These are phyloP conservation scores for Acanthamoeba castellanii DNA, from an alignment of 208 protist genomes.

Conservation along the genomic window DNA sequence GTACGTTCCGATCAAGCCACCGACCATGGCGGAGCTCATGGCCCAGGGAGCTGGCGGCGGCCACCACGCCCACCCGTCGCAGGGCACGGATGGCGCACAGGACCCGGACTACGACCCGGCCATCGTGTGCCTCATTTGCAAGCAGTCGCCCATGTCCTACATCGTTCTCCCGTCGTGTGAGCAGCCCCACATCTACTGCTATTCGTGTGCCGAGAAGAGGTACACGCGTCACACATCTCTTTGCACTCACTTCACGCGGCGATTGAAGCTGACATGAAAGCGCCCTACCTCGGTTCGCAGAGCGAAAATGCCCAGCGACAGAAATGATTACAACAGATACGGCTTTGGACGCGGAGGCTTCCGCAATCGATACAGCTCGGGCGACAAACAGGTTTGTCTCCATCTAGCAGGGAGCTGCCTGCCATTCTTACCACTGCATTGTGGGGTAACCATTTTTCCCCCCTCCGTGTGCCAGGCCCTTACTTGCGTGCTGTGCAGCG, in stretches of 20 bases:
- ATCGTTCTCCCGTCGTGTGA: constrained; percentile 18
- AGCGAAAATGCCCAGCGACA: not conserved
- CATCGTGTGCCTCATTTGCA: constrained; percentile 56
- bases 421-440: not conserved
- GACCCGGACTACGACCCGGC: not conserved
- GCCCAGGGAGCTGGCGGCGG: not conserved
- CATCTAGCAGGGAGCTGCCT: not conserved
- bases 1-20: not conserved
- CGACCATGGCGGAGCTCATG: not conserved
- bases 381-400: not conserved
- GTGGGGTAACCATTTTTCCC: not conserved
- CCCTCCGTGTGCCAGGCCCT: not conserved
- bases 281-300: not conserved
- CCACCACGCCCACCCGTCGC: not conserved
- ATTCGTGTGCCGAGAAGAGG: constrained; percentile 1
- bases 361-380: not conserved
- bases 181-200: constrained; percentile 64
- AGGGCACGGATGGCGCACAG: not conserved
- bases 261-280: not conserved
- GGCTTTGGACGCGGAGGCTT: not conserved
- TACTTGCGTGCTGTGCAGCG: constrained; percentile 10
- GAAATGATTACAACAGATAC: not conserved
- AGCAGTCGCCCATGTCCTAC: constrained; percentile 22
- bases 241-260: not conserved
- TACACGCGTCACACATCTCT: not conserved